Evolutionary conservation across 2,329 filamentous ascomycete species (phyloP).

Genomic region (Anisogramma anomala): DNA sequence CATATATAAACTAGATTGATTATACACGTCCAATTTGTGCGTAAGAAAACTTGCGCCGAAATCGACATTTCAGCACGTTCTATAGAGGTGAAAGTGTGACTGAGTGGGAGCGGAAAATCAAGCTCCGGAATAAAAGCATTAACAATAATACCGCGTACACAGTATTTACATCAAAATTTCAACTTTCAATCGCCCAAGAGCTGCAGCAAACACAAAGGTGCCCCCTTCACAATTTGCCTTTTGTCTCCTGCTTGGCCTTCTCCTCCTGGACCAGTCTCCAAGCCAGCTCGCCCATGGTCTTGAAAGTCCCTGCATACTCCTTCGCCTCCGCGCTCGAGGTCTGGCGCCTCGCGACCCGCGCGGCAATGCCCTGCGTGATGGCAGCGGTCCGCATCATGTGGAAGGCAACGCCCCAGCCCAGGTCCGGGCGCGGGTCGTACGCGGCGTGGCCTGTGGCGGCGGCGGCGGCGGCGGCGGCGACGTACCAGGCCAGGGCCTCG

Average conservation of each 20-base stretch:
- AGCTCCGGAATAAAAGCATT: too few relatives aligned
- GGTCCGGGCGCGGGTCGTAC: slow-evolving; percentile 29
- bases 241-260: slow-evolving; percentile 16
- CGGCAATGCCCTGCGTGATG: slow-evolving; percentile 81
- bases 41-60: too few relatives aligned
- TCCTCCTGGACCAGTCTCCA: slow-evolving; percentile 57
- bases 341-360: slow-evolving; percentile 71
- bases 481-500: slow-evolving; percentile 15
- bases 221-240: slow-evolving; percentile 2
- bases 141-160: too few relatives aligned
- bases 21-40: too few relatives aligned
- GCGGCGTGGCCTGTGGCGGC: neutral
- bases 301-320: slow-evolving; percentile 57
- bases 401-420: slow-evolving; percentile 52
- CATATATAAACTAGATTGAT: too few relatives aligned
- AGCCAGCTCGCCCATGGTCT: slow-evolving; percentile 63
- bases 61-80: too few relatives aligned
- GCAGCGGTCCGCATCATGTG: slow-evolving; percentile 48
- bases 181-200: too few relatives aligned
- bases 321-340: slow-evolving; percentile 77
- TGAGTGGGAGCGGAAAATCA: too few relatives aligned
- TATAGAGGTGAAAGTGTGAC: too few relatives aligned
- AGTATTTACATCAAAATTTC: too few relatives aligned
- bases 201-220: neutral
- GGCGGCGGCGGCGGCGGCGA: neutral